phyloP scores from a whole-genome alignment of 1,284 basidiomycete species.

The Neotropicomus parvogracilis region DNA sequence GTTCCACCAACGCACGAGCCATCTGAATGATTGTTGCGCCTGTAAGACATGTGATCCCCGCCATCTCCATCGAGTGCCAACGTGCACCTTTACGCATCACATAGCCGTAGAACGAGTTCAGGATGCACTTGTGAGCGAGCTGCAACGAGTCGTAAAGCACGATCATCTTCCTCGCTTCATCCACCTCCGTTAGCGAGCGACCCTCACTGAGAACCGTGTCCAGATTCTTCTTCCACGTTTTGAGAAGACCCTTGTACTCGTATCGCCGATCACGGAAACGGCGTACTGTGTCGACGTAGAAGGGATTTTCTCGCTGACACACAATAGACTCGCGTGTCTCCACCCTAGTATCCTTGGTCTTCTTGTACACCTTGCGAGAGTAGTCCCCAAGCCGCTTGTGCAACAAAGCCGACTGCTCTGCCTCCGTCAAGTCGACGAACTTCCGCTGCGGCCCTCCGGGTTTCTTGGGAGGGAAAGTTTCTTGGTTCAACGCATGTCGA shows the following conservation, averaged over 20 bases:
- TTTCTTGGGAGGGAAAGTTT: slow-evolving; percentile 83
- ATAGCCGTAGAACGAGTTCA: slow-evolving; percentile 99
- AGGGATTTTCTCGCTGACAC: slow-evolving; percentile 97
- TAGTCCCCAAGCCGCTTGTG: slow-evolving; percentile 99
- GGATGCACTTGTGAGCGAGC: slow-evolving; percentile 98
- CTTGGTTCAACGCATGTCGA: slow-evolving; percentile 92
- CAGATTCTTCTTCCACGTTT: slow-evolving; percentile 99
- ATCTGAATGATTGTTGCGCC: slow-evolving; percentile 99
- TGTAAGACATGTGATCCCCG: slow-evolving; percentile 97
- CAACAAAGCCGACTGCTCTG: slow-evolving; percentile 88
- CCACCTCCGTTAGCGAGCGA: slow-evolving; percentile 78
- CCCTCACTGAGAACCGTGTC: slow-evolving; percentile 71
- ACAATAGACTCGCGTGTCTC: slow-evolving; percentile 94
- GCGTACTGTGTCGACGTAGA: slow-evolving; percentile 98
- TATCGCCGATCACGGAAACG: slow-evolving; percentile 97
- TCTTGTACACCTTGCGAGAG: slow-evolving; percentile 97
- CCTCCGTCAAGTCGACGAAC: slow-evolving; percentile 81
- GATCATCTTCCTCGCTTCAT: slow-evolving; percentile 99
- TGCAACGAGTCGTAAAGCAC: slow-evolving; percentile 99
- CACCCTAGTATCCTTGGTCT: slow-evolving; percentile 98
- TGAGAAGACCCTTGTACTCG: slow-evolving; percentile 98
- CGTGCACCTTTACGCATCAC: slow-evolving; percentile 99
- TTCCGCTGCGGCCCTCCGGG: slow-evolving; percentile 73
- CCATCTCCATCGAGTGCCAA: slow-evolving; percentile 99
- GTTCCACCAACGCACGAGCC: slow-evolving; percentile 97